phyloP scores from a whole-genome alignment of 176 grass and related monocot species.

The Aegilops speltoides region DNA sequence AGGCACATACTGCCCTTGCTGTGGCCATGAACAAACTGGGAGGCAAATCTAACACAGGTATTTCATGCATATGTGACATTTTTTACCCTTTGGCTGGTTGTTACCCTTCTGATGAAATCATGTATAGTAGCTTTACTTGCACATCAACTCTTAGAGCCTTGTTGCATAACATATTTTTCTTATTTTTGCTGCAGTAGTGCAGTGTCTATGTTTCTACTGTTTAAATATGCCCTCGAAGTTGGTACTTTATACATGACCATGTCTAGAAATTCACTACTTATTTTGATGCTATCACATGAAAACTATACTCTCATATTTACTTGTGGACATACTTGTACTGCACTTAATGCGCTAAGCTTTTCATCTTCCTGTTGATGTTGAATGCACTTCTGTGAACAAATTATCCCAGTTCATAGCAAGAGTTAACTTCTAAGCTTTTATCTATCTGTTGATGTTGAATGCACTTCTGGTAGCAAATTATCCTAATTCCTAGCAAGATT shows the following conservation, averaged over 20 bases:
- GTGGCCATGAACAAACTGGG: constrained; percentile 98
- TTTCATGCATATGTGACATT: constrained; percentile 13
- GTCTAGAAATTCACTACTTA: background rate
- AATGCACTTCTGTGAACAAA: background rate
- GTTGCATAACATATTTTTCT: background rate
- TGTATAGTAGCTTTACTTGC: background rate
- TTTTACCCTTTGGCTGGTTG: background rate
- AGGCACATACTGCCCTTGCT: constrained; percentile 96
- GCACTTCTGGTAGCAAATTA: background rate
- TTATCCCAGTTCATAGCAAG: constrained; percentile 5
- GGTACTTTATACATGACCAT: background rate
- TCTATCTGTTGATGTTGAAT: background rate
- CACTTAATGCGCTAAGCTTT: background rate
- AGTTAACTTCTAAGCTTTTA: constrained; percentile 7
- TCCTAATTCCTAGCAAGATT: constrained; percentile 10
- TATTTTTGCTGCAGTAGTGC: background rate
- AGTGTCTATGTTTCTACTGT: background rate
- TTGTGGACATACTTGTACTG: background rate
- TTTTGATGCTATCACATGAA: constrained; percentile 5
- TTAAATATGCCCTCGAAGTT: background rate
- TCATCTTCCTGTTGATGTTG: background rate
- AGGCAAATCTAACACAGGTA: constrained; percentile 99
- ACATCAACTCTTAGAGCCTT: constrained; percentile 6
- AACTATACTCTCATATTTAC: constrained; percentile 9
- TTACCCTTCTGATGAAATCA: background rate